Conservation (phyloP, 441 rosid species). For the Erysimum cheiri region DNA sequence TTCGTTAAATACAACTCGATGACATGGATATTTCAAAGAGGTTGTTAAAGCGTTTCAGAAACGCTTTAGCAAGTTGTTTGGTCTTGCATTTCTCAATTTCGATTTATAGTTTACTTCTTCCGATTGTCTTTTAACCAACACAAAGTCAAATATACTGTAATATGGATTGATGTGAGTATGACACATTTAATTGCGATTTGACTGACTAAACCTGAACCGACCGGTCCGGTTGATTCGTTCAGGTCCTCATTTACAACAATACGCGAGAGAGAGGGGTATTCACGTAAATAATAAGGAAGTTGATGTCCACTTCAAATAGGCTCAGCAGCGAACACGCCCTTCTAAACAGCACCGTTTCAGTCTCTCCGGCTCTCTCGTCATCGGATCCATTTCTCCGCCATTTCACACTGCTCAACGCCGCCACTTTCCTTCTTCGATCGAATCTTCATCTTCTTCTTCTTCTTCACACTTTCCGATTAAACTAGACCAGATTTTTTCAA, state of each 20-base stretch:
- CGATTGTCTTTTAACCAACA: neutral
- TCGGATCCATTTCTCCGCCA: constrained; percentile 45
- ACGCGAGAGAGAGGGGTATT: constrained; percentile 2
- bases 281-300: constrained; percentile 20
- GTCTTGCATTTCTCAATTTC: neutral
- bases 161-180: neutral
- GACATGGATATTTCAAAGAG: neutral
- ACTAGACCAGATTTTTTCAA: neutral
- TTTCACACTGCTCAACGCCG: constrained; percentile 39
- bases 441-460: neutral
- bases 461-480: constrained; percentile 3
- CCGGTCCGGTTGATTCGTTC: constrained; percentile 10
- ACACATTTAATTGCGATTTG: neutral
- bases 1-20: neutral
- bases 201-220: constrained; percentile 2
- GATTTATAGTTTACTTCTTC: neutral
- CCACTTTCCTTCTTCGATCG: constrained; percentile 29
- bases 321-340: constrained; percentile 21
- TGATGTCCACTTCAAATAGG: constrained; percentile 15
- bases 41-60: neutral
- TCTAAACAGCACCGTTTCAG: constrained; percentile 31
- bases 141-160: neutral
- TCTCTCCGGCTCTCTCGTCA: constrained; percentile 40
- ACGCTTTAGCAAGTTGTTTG: neutral
- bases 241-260: constrained; percentile 5